These are phyloP conservation scores for Breviolum minutum DNA, from an alignment of 73 alveolate genomes.

Conservation along the genomic window DNA sequence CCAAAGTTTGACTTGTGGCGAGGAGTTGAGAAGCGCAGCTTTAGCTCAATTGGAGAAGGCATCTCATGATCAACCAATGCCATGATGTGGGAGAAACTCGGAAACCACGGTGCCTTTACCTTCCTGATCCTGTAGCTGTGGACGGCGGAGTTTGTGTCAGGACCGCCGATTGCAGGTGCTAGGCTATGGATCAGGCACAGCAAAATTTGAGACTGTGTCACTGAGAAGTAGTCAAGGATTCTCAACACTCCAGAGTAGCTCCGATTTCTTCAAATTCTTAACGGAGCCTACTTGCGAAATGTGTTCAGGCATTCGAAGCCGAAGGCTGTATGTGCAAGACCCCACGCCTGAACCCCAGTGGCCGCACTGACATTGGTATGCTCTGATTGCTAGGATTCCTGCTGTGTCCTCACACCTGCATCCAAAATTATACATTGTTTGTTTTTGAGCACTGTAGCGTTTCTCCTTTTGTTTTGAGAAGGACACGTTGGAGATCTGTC, in stretches of 20 bases:
- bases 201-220: background rate
- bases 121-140: background rate
- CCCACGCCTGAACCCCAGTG: conserved; percentile 23
- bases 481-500: too few relatives aligned
- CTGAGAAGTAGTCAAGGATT: background rate
- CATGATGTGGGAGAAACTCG: background rate
- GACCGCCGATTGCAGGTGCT: conserved; percentile 57
- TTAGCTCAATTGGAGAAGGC: conserved; percentile 79
- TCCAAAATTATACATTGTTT: too few relatives aligned
- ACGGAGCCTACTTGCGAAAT: background rate
- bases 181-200: conserved; percentile 71
- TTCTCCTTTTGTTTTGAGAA: too few relatives aligned
- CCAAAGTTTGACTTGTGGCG: too few relatives aligned
- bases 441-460: too few relatives aligned
- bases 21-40: conserved; percentile 75
- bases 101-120: background rate
- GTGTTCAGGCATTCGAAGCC: conserved; percentile 42
- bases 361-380: background rate
- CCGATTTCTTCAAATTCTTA: background rate
- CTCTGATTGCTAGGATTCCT: too few relatives aligned
- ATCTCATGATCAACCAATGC: too few relatives aligned
- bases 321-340: conserved; percentile 84
- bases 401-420: too few relatives aligned
- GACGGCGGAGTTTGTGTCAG: background rate
- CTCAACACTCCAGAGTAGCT: background rate